Base-by-base conservation (phyloP, 2,329 filamentous ascomycete genomes). In the Colletotrichum lentis region DNA sequence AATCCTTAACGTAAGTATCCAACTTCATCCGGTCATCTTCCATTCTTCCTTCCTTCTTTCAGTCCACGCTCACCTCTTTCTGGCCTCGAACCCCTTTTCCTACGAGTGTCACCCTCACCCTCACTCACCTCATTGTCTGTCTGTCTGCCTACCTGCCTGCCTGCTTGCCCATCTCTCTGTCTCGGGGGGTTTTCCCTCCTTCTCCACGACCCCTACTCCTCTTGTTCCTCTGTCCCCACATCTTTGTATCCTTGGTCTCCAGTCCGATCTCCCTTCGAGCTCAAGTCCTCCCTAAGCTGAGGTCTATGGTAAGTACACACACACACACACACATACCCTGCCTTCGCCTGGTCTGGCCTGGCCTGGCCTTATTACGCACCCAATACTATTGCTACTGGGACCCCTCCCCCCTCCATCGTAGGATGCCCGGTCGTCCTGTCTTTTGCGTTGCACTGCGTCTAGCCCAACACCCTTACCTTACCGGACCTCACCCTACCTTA, bases 381-480 rank as follows among this genome's bases (percentile, higher is more conserved):
- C 31, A 47, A 35, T 22, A 58, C 41, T 12, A 14, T 54, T 54
- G n/a, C 35, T 41, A 41, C 39, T 54, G 44, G 27, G 35, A 49
- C 43, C 56, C 56, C 56, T 59, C 37, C 56, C 56, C 55, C 43
- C 63, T 56, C 46, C 61, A 24, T 59, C 35, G 37, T 41, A 50
- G 53, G 35, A 59, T 49, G 50, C 63, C 57, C 43, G 43, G 63
- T 47, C 58, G 57, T 62, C 41, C 63, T 62, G 41, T 65, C 57
- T 54, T 43, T 62, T 65, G 49, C 57, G 57, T 66, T 66, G 63
- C 49, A 66, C 50, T 50, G 49, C 57, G 57, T 24, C 43, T 54
- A 52, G 57, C 50, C 37, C 62, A 66, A 62, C 52, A 50, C 44
- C 44, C 53, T 53, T 57, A 54, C 43, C 59, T 52, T 22, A 56